Evolutionary conservation across 768 basidiomycete genomes (phyloP).

Genomic region (Russula olivacea): DNA sequence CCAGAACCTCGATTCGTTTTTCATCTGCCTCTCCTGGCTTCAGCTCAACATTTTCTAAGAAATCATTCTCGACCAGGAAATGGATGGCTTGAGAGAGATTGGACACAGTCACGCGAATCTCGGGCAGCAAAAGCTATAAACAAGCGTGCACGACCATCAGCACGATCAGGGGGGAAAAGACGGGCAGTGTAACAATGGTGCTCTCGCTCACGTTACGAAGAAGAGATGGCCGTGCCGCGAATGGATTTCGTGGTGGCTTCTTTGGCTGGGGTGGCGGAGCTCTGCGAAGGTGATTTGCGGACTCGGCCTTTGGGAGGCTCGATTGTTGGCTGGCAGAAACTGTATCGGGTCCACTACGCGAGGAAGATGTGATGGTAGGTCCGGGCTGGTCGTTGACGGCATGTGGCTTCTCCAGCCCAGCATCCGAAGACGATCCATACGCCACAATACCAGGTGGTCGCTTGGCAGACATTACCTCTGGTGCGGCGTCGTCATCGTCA

Average conservation of each 20-base stretch:
- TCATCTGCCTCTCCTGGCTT: slow-evolving; percentile 69
- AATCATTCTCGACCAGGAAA: slow-evolving; percentile 87
- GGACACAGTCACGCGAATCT: slow-evolving; percentile 83
- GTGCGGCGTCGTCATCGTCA: slow-evolving; percentile 35
- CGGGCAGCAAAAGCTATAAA: slow-evolving; percentile 67
- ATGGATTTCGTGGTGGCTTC: slow-evolving; percentile 53
- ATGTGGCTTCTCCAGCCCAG: background rate
- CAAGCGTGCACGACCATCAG: background rate
- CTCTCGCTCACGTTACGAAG: slow-evolving; percentile 64
- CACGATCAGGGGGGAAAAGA: slow-evolving; percentile 6
- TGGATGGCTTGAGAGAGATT: slow-evolving; percentile 89
- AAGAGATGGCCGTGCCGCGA: slow-evolving; percentile 60
- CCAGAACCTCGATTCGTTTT: slow-evolving; percentile 57
- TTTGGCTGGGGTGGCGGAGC: slow-evolving; percentile 39
- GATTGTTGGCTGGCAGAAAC: background rate
- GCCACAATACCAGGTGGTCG: slow-evolving; percentile 23
- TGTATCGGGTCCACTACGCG: background rate
- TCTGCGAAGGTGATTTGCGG: slow-evolving; percentile 26
- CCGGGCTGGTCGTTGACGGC: background rate
- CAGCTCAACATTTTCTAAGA: slow-evolving; percentile 73
- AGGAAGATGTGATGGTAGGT: background rate
- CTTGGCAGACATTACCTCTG: slow-evolving; percentile 59
- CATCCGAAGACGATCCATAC: slow-evolving; percentile 14
- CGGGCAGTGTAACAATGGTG: background rate
- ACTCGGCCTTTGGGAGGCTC: slow-evolving; percentile 7